These are phyloP conservation scores for Talaromyces thailandensis DNA, from an alignment of 495 filamentous ascomycete species.

Conservation along the genomic window DNA sequence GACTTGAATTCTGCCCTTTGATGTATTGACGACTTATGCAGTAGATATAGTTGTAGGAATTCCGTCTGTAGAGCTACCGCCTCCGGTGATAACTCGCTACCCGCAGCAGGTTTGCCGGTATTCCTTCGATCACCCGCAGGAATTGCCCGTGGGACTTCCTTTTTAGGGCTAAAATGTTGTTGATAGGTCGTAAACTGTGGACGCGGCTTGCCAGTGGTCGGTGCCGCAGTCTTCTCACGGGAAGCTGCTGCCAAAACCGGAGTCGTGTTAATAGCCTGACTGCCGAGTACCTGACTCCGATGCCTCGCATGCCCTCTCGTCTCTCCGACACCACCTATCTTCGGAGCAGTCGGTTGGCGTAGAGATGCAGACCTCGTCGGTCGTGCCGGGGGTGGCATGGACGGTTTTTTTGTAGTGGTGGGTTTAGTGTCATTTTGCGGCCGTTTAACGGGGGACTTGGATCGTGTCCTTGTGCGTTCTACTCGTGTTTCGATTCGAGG, in stretches of 20 bases:
- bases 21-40: constrained; percentile 42
- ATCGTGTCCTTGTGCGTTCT: constrained; percentile 10
- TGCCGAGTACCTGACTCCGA: constrained; percentile 24
- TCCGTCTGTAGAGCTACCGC: constrained; percentile 58
- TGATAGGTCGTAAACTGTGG: constrained; percentile 59
- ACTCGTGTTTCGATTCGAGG: constrained; percentile 11
- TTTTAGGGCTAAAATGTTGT: constrained; percentile 60
- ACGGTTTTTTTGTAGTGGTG: constrained; percentile 26
- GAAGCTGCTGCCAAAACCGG: not conserved
- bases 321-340: constrained; percentile 8
- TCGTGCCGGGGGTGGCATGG: constrained; percentile 30
- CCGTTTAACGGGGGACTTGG: constrained; percentile 25
- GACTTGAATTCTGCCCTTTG: constrained; percentile 26
- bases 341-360: constrained; percentile 21
- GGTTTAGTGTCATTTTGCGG: constrained; percentile 9
- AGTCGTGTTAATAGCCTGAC: not conserved
- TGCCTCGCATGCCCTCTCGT: constrained; percentile 25
- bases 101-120: not conserved
- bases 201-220: constrained; percentile 21
- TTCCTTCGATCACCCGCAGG: constrained; percentile 7
- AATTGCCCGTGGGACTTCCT: constrained; percentile 49
- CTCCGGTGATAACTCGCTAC: constrained; percentile 38
- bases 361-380: constrained; percentile 32
- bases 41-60: constrained; percentile 61
- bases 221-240: constrained; percentile 8